Conservation (phyloP, 371 early-diverging fungal genomes). For the Mortierella sp. region DNA sequence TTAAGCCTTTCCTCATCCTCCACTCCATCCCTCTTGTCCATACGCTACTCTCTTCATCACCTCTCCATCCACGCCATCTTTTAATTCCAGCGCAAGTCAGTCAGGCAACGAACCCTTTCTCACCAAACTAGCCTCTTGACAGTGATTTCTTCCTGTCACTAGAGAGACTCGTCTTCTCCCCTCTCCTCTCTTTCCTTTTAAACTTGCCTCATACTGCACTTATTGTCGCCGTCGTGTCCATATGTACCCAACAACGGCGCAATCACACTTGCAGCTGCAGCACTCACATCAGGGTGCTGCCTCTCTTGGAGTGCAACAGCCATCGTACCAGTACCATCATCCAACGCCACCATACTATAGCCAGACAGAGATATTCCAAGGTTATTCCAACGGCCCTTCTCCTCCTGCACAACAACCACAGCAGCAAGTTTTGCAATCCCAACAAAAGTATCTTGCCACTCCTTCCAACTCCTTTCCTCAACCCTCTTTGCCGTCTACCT, state of each 20-base stretch:
- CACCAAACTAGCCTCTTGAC: too few species aligned
- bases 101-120: too few species aligned
- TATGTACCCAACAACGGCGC: constrained; percentile 12
- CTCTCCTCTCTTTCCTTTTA: neutral
- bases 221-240: constrained; percentile 11
- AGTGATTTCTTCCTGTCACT: neutral
- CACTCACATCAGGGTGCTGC: constrained; percentile 7
- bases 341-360: constrained; percentile 42
- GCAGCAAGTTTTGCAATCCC: constrained; percentile 7
- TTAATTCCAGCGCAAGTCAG: neutral
- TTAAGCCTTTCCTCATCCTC: neutral
- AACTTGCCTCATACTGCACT: neutral
- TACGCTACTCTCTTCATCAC: neutral
- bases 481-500: neutral
- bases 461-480: constrained; percentile 12
- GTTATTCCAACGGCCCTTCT: constrained; percentile 2
- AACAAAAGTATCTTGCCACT: constrained; percentile 20
- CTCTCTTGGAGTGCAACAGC: constrained; percentile 10
- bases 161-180: constrained; percentile 1
- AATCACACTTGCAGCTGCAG: constrained; percentile 18
- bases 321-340: constrained; percentile 18
- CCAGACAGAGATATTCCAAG: constrained; percentile 9
- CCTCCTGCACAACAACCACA: constrained; percentile 9
- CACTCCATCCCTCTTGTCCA: neutral
- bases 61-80: neutral